phyloP scores from a whole-genome alignment of 1,284 basidiomycete species.

The Rugosomyces carneus region DNA sequence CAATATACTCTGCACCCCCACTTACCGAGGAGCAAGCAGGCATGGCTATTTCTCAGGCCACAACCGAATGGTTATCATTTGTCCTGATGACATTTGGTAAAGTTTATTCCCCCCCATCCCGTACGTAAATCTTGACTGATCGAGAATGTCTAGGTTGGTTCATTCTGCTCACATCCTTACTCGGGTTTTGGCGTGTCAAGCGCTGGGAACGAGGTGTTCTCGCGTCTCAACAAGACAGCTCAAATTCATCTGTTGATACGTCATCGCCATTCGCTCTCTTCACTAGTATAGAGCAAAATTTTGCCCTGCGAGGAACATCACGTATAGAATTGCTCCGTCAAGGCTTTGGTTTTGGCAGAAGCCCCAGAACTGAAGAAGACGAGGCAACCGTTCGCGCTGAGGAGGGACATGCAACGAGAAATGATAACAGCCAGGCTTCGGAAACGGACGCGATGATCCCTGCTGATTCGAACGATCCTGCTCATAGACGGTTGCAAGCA shows the following conservation, averaged over 20 bases:
- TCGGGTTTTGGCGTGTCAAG: constrained; percentile 91
- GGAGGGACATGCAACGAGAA: constrained; percentile 12
- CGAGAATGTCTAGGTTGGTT: constrained; percentile 67
- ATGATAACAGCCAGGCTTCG: constrained; percentile 18
- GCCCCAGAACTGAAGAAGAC: constrained; percentile 22
- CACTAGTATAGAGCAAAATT: constrained; percentile 38
- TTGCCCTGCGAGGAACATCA: constrained; percentile 40
- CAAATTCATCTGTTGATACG: constrained; percentile 20
- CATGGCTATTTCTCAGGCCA: constrained; percentile 43
- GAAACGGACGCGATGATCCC: constrained; percentile 36
- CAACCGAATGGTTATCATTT: constrained; percentile 87
- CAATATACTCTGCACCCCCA: constrained; percentile 16
- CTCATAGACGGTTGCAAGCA: constrained; percentile 37
- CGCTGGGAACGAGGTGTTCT: constrained; percentile 78
- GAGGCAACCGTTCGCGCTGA: constrained; percentile 17
- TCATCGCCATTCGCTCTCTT: constrained; percentile 22
- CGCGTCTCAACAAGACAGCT: constrained; percentile 38
- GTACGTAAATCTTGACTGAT: neutral
- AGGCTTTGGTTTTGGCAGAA: constrained; percentile 40
- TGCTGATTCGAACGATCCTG: constrained; percentile 38
- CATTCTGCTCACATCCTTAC: constrained; percentile 78
- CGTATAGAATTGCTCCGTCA: constrained; percentile 44
- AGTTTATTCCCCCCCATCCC: constrained; percentile 20
- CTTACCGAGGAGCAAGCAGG: constrained; percentile 35
- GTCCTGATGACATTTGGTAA: constrained; percentile 88